Conservation (phyloP, 345 rosid species). For the Melaleuca quinquenervia region DNA sequence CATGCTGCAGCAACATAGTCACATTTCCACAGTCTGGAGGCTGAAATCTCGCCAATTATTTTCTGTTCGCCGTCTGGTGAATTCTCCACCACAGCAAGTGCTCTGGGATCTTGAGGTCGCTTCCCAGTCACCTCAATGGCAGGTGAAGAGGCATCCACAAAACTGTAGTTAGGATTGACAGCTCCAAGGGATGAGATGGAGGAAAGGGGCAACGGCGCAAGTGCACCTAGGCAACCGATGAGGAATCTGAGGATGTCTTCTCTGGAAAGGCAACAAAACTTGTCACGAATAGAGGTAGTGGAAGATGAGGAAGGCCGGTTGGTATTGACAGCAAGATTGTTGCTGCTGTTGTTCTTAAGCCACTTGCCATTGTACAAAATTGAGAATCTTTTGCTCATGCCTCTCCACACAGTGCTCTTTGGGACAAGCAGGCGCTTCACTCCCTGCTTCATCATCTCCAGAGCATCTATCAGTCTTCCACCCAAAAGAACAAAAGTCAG, state of each 20-base stretch:
- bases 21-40: conserved; percentile 90
- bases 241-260: conserved; percentile 91
- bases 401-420: conserved; percentile 71
- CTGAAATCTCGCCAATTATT: conserved; percentile 91
- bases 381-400: conserved; percentile 96
- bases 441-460: conserved; percentile 99
- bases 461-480: conserved; percentile 77
- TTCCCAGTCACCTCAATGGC: conserved; percentile 50
- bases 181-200: conserved; percentile 66
- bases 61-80: conserved; percentile 40
- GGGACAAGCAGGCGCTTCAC: conserved; percentile 83
- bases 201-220: conserved; percentile 90
- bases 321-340: conserved; percentile 20
- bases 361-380: conserved; percentile 73
- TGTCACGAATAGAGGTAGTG: conserved; percentile 35
- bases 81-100: conserved; percentile 66
- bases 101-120: conserved; percentile 62
- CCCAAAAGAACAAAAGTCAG: conserved; percentile 2
- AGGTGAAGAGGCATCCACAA: conserved; percentile 59
- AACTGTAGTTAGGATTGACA: conserved; percentile 46
- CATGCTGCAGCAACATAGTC: conserved; percentile 90
- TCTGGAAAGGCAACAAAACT: conserved; percentile 91
- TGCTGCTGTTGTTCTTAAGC: conserved; percentile 78
- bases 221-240: conserved; percentile 94
- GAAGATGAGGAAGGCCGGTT: conserved; percentile 59